Evolutionary conservation across 495 filamentous ascomycete species (phyloP), one percentile per base, ranked within the genome.

Genomic region (Emericellopsis terricola): DNA sequence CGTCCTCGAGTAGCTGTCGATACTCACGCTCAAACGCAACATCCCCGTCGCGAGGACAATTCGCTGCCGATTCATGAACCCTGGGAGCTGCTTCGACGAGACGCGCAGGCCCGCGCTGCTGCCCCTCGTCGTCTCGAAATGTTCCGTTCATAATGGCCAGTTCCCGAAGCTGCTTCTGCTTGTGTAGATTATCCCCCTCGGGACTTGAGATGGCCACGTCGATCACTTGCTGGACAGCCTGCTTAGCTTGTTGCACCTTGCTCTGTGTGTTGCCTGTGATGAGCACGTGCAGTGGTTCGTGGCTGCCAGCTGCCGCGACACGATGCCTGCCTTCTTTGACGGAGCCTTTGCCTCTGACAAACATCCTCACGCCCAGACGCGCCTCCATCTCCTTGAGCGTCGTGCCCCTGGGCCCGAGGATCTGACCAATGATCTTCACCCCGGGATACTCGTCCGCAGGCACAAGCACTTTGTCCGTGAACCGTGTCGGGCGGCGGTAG

Each of bases 381-480:
- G 69, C 70, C 51, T 83, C 78, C 76, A 85, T 85, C 49, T 81
- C 81, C 51, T 82, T 82, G 43, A 84, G 55, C 40, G 79, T 84
- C 52, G 81, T 80, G 45, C 78, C 78, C 71, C 78, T 79, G 55
- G 79, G 78, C 49, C 78, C 79, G 69, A 84, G 83, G 41, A 84
- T 73, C 62, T 82, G 71, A 60, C 79, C 78, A 66, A 83, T 30
- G 34, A 37, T 28, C 23, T 37, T 37, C 2, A 15, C 19, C 7
- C 19, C 10, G 8, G 34, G 13, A 16, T 26, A 26, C 6, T 6
- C 11, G 23, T 6, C 11, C 11, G 6, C 6, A 6, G 23, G 23
- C 6, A 26, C 11, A 6, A 6, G 6, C 11, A 26, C 6, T 6
- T 11, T 6, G 11, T 26, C 23, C 6, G 23, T 26, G 11, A 26